These are phyloP conservation scores for Juglanconis juglandina DNA, from an alignment of 2,329 filamentous ascomycete species.

Conservation along the genomic window DNA sequence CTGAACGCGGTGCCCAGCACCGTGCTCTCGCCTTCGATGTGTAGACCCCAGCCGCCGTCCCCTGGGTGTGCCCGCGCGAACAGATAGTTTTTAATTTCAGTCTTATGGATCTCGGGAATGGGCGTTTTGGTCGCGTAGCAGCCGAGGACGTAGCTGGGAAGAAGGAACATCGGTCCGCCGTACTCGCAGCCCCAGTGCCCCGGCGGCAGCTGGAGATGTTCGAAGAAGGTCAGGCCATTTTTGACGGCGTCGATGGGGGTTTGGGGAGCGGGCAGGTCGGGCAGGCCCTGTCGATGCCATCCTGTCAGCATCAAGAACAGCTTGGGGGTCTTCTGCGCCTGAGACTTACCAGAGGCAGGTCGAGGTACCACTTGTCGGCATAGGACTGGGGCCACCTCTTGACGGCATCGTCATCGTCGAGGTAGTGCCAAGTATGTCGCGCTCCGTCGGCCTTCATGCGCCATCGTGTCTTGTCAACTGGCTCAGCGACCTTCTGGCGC, in stretches of 20 bases:
- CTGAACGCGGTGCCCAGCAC: conserved; percentile 90
- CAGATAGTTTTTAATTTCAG: conserved; percentile 89
- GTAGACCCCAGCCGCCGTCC: conserved; percentile 95
- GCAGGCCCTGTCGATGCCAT: conserved; percentile 58
- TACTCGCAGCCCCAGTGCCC: conserved; percentile 98
- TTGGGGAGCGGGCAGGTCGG: conserved; percentile 65
- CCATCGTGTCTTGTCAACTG: conserved; percentile 82
- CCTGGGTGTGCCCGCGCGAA: conserved; percentile 78
- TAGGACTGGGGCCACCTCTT: conserved; percentile 79
- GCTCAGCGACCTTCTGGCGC: conserved; percentile 46
- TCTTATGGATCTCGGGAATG: conserved; percentile 74
- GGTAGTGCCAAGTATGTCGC: conserved; percentile 90
- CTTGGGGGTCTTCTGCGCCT: background rate
- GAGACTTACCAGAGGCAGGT: conserved; percentile 66
- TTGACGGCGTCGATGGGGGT: conserved; percentile 72
- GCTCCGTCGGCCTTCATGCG: conserved; percentile 78
- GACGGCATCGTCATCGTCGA: conserved; percentile 67
- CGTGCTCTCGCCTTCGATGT: conserved; percentile 89
- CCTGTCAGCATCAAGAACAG: background rate
- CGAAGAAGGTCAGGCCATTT: conserved; percentile 87
- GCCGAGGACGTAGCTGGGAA: conserved; percentile 78
- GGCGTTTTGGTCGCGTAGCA: conserved; percentile 89
- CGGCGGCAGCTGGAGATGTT: conserved; percentile 79
- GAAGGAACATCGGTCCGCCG: conserved; percentile 92
- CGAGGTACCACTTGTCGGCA: conserved; percentile 88